phyloP scores from a whole-genome alignment of 2,329 filamentous ascomycete genomes.

The Magnaporthiopsis rhizophila region DNA sequence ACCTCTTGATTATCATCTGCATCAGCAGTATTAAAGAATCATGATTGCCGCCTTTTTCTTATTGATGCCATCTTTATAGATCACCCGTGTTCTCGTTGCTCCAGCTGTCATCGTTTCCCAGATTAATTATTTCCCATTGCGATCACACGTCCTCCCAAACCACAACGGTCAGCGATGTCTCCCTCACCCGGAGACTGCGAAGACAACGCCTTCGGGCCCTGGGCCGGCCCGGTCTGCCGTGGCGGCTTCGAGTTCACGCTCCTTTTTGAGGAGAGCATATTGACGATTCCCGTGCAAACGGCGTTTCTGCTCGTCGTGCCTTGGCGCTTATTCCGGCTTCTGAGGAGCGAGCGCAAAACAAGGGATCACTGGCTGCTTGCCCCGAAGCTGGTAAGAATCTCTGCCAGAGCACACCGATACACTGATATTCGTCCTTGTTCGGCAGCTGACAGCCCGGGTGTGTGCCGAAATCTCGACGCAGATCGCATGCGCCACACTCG shows the following conservation, averaged over 20 bases:
- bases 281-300: slow-evolving; percentile 9
- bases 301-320: slow-evolving; percentile 7
- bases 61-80: too few species aligned
- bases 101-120: too few species aligned
- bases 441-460: background rate
- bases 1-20: too few species aligned
- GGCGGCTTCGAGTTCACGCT: slow-evolving; percentile 15
- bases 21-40: too few species aligned
- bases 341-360: background rate
- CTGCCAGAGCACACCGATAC: background rate
- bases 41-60: too few species aligned
- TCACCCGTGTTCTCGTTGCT: too few species aligned
- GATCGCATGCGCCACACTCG: slow-evolving; percentile 5
- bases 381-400: slow-evolving; percentile 8
- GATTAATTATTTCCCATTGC: too few species aligned
- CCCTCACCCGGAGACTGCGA: background rate
- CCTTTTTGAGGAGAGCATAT: slow-evolving; percentile 13
- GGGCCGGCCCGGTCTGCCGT: slow-evolving; percentile 8
- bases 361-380: slow-evolving; percentile 9
- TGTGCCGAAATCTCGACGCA: background rate
- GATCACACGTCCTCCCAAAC: too few species aligned
- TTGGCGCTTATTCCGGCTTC: slow-evolving; percentile 4
- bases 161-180: too few species aligned
- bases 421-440: background rate
- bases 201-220: slow-evolving; percentile 13